Evolutionary conservation across 495 filamentous ascomycete genomes (phyloP).

Genomic region (Neurospora africana): DNA sequence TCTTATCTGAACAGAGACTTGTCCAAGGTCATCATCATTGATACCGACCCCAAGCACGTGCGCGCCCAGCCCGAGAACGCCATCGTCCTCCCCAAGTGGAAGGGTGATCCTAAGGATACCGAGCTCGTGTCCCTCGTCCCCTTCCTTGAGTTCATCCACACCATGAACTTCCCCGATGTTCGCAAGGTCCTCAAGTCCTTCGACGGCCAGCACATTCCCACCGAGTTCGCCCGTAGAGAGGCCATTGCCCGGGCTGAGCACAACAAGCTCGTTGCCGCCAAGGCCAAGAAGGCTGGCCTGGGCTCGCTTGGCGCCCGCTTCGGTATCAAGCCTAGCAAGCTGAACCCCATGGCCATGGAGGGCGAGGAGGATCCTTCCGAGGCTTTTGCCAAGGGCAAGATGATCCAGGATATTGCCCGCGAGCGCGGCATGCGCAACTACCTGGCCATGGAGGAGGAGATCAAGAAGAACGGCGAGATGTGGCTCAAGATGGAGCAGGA

Average conservation of each 20-base stretch:
- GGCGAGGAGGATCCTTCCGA: constrained; percentile 61
- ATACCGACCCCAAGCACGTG: constrained; percentile 72
- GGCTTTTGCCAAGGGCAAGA: constrained; percentile 79
- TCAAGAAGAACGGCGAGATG: constrained; percentile 82
- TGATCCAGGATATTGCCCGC: constrained; percentile 83
- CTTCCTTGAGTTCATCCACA: constrained; percentile 90
- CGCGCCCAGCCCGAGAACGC: constrained; percentile 86
- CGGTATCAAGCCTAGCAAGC: constrained; percentile 58
- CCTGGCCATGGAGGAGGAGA: constrained; percentile 75
- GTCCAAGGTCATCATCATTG: constrained; percentile 86
- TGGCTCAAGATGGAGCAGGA: constrained; percentile 88
- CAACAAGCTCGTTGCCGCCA: constrained; percentile 60
- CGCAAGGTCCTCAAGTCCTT: constrained; percentile 79
- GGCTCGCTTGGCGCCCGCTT: constrained; percentile 56
- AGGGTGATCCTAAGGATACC: constrained; percentile 67
- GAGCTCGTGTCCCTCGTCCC: constrained; percentile 82
- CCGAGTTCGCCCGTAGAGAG: constrained; percentile 84
- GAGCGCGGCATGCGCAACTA: constrained; percentile 87
- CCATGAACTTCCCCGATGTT: constrained; percentile 82
- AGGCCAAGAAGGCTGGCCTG: constrained; percentile 54
- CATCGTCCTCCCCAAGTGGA: constrained; percentile 83
- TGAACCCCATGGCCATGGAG: constrained; percentile 44
- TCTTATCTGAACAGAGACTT: constrained; percentile 92
- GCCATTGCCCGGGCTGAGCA: constrained; percentile 70
- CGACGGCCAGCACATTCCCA: constrained; percentile 72